Evolutionary conservation across 2,329 filamentous ascomycete genomes (phyloP), one percentile per base, ranked within the genome.

Genomic region (Fusarium concolor): DNA sequence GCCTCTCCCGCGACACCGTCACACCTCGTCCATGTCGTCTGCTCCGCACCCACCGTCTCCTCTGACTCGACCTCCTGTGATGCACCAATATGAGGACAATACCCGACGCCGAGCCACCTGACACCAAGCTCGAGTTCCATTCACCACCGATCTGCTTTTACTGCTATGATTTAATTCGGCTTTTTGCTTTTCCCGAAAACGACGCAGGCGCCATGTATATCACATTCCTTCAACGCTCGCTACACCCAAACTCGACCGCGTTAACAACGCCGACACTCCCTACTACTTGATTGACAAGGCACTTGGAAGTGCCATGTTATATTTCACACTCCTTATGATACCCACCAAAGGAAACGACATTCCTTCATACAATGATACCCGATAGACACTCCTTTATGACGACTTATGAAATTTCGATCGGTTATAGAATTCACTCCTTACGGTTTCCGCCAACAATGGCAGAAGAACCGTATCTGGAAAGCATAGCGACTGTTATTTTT

Each of bases 401-500:
- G 74, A 77, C 68, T 69, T 71, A 81, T 77, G 76, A 81, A 74
- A 72, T 75, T 63, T 64, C 56, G 53, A 74, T 75, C 69, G 73
- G 74, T 67, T 73, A 81, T 81, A 80, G 77, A 80, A 78, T 74
- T 80, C 81, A 78, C 79, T 84, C 82, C 80, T 82, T 83, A 79
- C 76, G 78, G 76, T 79, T 66, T 75, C 65, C 71, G 77, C 75
- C 77, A 78, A 67, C 54, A 52, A 67, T 62, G 65, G 68, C 65
- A 64, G 68, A 80, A 77, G 77, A 81, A 81, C 67, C 60, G 70
- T 73, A 64, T 79, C 81, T 80, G 81, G 81, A 83, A 78, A 85
- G 84, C 84, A 86, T 86, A 85, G 84, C 84, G 83, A 82, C 82
- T 81, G 56, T 81, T 75, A 81, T 75, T 75, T 67, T 52, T 65